phyloP scores from a whole-genome alignment of 2,329 filamentous ascomycete species.

The Aureobasidium mangrovei region DNA sequence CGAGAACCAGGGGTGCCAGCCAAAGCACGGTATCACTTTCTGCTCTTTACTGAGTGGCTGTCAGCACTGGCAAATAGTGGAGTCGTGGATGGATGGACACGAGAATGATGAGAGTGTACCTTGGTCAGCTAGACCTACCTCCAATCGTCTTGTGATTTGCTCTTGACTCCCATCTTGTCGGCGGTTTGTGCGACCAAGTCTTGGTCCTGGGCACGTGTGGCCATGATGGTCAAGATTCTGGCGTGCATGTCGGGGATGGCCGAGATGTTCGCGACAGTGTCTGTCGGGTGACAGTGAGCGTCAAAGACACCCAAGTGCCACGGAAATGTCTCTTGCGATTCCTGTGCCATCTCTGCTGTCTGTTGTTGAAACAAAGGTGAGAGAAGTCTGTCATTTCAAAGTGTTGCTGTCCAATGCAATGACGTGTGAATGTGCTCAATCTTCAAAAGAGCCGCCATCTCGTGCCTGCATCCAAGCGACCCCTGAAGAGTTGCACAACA shows the following conservation, averaged over 20 bases:
- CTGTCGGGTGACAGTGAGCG: slow-evolving; percentile 77
- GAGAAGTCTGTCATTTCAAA: neutral
- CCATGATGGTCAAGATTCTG: slow-evolving; percentile 63
- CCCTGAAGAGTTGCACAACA: neutral
- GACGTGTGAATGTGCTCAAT: neutral
- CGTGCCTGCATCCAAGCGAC: neutral
- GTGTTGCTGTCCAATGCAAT: neutral
- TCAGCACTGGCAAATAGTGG: neutral
- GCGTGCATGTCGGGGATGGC: slow-evolving; percentile 57
- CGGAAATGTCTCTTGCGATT: slow-evolving; percentile 39
- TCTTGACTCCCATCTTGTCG: slow-evolving; percentile 42
- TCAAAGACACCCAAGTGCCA: slow-evolving; percentile 67
- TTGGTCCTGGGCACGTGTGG: slow-evolving; percentile 67
- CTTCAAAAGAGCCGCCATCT: neutral
- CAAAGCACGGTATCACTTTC: slow-evolving; percentile 62
- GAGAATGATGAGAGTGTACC: neutral
- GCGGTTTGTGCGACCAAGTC: slow-evolving; percentile 58
- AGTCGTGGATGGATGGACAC: neutral
- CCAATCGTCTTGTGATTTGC: slow-evolving; percentile 19
- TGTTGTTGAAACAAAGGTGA: neutral
- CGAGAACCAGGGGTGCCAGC: slow-evolving; percentile 84
- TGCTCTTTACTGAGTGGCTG: slow-evolving; percentile 25
- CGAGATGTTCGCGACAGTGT: slow-evolving; percentile 56
- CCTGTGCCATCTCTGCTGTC: slow-evolving; percentile 16
- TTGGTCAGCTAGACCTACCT: slow-evolving; percentile 23